Conservation (phyloP, 1,139 yeast species). For the Zygoascus sp. region DNA sequence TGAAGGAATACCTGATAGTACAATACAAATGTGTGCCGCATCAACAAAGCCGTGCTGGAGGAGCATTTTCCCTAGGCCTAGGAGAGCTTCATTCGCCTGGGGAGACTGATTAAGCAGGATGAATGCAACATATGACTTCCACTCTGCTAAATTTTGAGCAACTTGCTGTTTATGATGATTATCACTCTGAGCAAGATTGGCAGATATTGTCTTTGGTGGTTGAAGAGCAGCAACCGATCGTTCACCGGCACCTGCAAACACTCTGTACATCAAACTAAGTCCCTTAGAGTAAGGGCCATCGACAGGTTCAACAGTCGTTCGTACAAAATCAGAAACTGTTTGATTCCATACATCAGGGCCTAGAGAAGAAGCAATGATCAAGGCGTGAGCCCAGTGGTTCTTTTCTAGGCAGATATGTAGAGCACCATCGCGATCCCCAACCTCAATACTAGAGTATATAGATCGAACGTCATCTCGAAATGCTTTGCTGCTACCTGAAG, state of each 20-base stretch:
- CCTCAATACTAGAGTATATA: constrained; percentile 42
- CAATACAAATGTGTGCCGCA: constrained; percentile 34
- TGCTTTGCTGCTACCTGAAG: constrained; percentile 16
- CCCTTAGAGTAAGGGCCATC: constrained; percentile 30
- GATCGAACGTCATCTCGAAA: constrained; percentile 24
- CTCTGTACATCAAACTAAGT: constrained; percentile 59
- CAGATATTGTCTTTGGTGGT: constrained; percentile 17
- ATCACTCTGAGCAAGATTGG: constrained; percentile 14
- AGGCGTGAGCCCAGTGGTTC: constrained; percentile 74
- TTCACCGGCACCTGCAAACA: constrained; percentile 59
- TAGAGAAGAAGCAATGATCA: constrained; percentile 62
- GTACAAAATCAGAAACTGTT: constrained; percentile 50
- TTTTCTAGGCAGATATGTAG: constrained; percentile 56
- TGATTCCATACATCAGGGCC: constrained; percentile 60
- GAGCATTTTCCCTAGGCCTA: constrained; percentile 33
- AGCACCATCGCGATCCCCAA: constrained; percentile 67
- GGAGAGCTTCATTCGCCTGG: constrained; percentile 32
- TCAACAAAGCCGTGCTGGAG: constrained; percentile 29
- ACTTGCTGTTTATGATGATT: constrained; percentile 4
- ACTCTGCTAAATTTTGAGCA: constrained; percentile 24
- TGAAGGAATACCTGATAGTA: constrained; percentile 27
- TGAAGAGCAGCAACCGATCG: constrained; percentile 49
- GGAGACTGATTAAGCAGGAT: constrained; percentile 33
- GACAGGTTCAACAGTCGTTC: constrained; percentile 36
- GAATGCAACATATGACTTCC: constrained; percentile 35